Evolutionary conservation across 177 flowering plant species (phyloP), one percentile per base, ranked within the genome.

Genomic region (Vitis hybrid): DNA sequence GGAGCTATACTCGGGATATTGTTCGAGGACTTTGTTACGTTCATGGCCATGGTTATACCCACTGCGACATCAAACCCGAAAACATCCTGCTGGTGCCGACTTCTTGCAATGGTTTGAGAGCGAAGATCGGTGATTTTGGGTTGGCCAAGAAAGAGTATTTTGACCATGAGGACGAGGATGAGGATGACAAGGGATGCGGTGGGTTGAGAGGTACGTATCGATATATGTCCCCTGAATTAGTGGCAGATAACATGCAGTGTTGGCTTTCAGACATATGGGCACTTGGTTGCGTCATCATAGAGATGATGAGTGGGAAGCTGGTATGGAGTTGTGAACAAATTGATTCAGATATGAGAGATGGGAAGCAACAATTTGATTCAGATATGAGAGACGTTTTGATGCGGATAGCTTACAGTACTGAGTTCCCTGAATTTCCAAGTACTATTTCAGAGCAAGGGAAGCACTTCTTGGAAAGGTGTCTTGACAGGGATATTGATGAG

Each of bases 271-370:
- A 61, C 6, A 61, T 61, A 33, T 61, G 64, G 64, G 64, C 64
- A 0, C 64, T 61, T 39, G 45, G 45, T 1, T 39, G 45, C 5
- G 45, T 39, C 5, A 0, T 39, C 5, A 39, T 39, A 39, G 64
- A 61, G 19, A 61, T 61, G 64, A 12, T 61, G 64, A 61, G 20
- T 2, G 50, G 64, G 10, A 39, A 61, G 64, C 64, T 12, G 10
- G 50, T 33, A 1, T 61, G 64, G 64, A 49, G 50, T 7, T 33
- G 6, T n/a, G 64, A 39, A 33, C 7, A 8, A 7, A 1, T 15
- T 49, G 15, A n/a, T 1, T 26, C 1, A 1, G 15, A 26, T 1
- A 22, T 33, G 14, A 33, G 8, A 39, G 45, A 39, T 22, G 26
- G 26, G 26, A 22, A 22, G 26, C 26, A 22, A 22, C 7, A 8